Evolutionary conservation across 352 stramenopile genomes (phyloP).

Genomic region (Aphanomyces euteiches): DNA sequence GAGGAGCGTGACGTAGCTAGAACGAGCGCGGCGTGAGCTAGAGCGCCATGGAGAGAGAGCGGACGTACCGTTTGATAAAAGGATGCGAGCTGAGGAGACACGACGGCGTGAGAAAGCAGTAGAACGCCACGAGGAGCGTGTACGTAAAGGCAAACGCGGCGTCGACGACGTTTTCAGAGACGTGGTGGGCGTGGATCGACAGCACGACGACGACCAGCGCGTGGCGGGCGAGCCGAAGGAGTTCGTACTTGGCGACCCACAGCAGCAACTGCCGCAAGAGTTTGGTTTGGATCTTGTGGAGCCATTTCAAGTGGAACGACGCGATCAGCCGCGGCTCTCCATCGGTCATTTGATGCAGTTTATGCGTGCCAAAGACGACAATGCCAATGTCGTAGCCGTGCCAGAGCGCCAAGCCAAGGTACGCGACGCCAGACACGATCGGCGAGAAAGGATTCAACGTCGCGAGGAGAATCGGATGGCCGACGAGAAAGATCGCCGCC

Average conservation of each 20-base stretch:
- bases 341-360: neutral
- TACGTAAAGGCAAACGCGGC: constrained; percentile 12
- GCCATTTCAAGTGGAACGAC: constrained; percentile 17
- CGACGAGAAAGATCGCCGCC: constrained; percentile 10
- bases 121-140: constrained; percentile 20
- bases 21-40: no score
- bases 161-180: constrained; percentile 11
- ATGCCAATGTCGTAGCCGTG: constrained; percentile 12
- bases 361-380: constrained; percentile 1
- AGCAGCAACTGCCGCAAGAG: neutral
- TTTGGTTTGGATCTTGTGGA: neutral
- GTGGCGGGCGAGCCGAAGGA: neutral
- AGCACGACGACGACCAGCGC: constrained; percentile 11
- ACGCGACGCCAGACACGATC: neutral
- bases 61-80: constrained; percentile 26
- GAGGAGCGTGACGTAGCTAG: constrained; percentile 23
- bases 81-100: constrained; percentile 18
- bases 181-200: constrained; percentile 16
- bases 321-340: neutral
- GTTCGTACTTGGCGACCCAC: constrained; percentile 12
- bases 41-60: neutral
- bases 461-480: neutral
- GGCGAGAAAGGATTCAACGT: neutral
- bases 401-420: neutral
- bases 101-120: constrained; percentile 18